Evolutionary conservation across 78 protist genomes (phyloP), one percentile per base, ranked within the genome.

Genomic region (Dictyostelium brefeldianum): DNA sequence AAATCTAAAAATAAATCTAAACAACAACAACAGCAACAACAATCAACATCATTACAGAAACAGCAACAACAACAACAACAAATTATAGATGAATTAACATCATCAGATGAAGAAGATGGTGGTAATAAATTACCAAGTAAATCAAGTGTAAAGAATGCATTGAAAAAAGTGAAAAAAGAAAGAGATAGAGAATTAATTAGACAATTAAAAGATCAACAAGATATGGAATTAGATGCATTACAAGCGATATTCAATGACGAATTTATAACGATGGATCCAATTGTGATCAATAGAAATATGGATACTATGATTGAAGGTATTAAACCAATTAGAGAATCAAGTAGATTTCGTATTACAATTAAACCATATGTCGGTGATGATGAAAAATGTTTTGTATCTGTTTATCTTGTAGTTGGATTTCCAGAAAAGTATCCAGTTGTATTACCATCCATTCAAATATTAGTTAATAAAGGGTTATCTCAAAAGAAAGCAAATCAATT

Each of bases 241-340:
- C 59, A 53, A 54, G 92, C 92, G 7, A 85, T 85, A 14, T 85
- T 75, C 36, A 80, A 85, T 46, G 92, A 85, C 9, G 92, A 85
- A 41, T 85, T 85, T 31, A 15, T 85, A 8, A 78, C 83, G 1
- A 78, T 78, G 83, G 83, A 78, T 7, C 83, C 83, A 43, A 27
- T 54, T 22, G 8, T 73, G n/a, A 73, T 46, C 11, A 73, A 36
- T n/a, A 73, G 41, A 46, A 47, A 73, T 47, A 67, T 67, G 75
- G 75, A 67, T 67, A 67, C 75, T 11, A 71, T 71, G 1, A 71
- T 71, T 11, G 54, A 31, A 11, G 54, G 54, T 46, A 43, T 71
- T 43, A 77, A 77, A 18, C 46, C 67, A 6, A 20, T 78, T 17
- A 51, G 6, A 78, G 83, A 78, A 48, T 22, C 31, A 9, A 18